phyloP scores from a whole-genome alignment of 169 alveolate genomes.

The Ophryocystis elektroscirrha region DNA sequence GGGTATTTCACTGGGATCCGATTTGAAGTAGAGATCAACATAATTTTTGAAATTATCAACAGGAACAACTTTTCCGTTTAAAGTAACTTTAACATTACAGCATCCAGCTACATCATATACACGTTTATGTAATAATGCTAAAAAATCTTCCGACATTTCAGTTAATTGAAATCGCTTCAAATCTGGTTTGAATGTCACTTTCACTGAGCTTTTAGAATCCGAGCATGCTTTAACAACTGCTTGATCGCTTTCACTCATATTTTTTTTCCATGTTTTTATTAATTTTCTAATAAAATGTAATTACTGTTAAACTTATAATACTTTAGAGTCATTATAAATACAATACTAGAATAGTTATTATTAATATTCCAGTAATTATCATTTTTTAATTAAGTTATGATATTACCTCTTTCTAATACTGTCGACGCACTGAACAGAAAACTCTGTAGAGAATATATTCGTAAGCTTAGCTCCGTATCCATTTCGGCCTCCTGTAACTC shows the following conservation, averaged over 20 bases:
- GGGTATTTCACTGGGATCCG: not conserved
- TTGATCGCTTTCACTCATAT: not conserved
- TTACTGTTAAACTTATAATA: not conserved
- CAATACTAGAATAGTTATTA: not conserved
- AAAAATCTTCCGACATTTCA: constrained; percentile 23
- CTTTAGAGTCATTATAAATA: not conserved
- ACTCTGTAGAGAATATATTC: constrained; percentile 79
- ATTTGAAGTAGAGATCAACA: constrained; percentile 61
- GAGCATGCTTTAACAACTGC: not conserved
- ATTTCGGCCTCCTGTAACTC: constrained; percentile 97
- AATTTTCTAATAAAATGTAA: not conserved
- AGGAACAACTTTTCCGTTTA: constrained; percentile 59
- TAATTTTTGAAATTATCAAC: constrained; percentile 73
- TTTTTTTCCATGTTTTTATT: not conserved
- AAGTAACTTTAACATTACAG: constrained; percentile 64
- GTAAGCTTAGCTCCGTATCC: constrained; percentile 99
- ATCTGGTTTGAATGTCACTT: constrained; percentile 90
- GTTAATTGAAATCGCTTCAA: constrained; percentile 35
- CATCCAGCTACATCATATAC: constrained; percentile 97
- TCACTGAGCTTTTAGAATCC: constrained; percentile 4
- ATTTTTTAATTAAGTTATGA: not conserved
- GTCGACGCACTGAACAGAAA: constrained; percentile 82
- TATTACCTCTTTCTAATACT: constrained; percentile 39
- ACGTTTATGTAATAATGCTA: constrained; percentile 69
- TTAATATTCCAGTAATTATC: not conserved